Evolutionary conservation across 495 filamentous ascomycete species (phyloP).

Genomic region (Aspergillus carlsbadensis): DNA sequence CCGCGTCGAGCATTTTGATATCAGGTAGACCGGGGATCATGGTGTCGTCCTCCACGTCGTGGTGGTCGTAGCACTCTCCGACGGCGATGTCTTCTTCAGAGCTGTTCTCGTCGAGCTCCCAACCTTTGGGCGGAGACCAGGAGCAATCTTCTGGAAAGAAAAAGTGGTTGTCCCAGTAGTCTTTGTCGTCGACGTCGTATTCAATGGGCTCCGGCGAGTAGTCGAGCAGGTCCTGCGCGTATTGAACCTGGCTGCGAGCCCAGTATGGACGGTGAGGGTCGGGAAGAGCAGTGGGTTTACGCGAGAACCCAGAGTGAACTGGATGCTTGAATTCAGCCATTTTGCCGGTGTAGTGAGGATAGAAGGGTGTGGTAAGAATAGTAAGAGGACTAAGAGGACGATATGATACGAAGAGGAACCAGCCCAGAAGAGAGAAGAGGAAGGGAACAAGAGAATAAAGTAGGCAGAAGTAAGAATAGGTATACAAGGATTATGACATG

Average conservation of each 20-base stretch:
- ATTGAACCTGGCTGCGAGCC: conserved; percentile 39
- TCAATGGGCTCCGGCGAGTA: conserved; percentile 45
- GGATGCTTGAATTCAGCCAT: conserved; percentile 29
- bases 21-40: conserved; percentile 51
- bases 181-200: conserved; percentile 49
- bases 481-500: background rate
- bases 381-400: background rate
- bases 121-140: conserved; percentile 39
- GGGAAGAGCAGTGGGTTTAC: conserved; percentile 11
- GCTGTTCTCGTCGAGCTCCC: conserved; percentile 23
- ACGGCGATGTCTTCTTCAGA: conserved; percentile 16
- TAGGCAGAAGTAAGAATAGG: conserved; percentile 10
- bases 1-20: conserved; percentile 50
- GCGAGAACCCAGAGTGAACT: conserved; percentile 18
- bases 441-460: background rate
- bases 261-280: conserved; percentile 37
- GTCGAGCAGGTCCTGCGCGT: conserved; percentile 42
- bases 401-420: background rate
- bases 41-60: conserved; percentile 24
- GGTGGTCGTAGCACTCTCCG: conserved; percentile 13
- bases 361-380: background rate
- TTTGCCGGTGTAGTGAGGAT: conserved; percentile 1
- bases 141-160: conserved; percentile 51
- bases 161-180: conserved; percentile 46
- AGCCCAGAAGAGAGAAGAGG: background rate